Conservation (phyloP, 345 rosid species). For the Passiflora organensis region DNA sequence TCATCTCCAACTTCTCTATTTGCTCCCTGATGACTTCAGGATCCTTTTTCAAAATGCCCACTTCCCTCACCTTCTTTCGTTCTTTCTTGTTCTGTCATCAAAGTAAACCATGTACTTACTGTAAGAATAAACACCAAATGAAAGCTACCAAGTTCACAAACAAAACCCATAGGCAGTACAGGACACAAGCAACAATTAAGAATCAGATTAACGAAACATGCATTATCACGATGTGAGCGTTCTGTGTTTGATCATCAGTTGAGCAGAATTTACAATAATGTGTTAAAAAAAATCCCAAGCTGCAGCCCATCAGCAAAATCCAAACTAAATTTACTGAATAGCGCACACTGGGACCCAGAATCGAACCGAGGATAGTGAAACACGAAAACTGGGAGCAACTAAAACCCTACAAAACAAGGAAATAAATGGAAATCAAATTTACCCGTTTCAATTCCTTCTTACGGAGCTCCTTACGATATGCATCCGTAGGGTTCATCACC, state of each 20-base stretch:
- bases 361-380: not conserved
- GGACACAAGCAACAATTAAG: no score
- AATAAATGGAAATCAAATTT: conserved; percentile 5
- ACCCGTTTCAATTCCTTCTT: conserved; percentile 93
- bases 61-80: conserved; percentile 97
- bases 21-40: conserved; percentile 87
- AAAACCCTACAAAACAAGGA: not conserved
- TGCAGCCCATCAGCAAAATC: no score
- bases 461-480: conserved; percentile 93
- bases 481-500: conserved; percentile 99
- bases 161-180: no score
- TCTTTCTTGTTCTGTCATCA: conserved; percentile 86
- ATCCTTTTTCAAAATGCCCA: conserved; percentile 95
- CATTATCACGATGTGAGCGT: no score
- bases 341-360: no score
- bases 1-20: conserved; percentile 81
- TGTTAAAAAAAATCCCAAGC: no score
- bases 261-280: no score
- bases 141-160: not conserved
- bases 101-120: no score
- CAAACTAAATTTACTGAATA: no score
- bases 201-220: no score
- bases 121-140: conserved; percentile 7
- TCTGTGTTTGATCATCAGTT: no score
- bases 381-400: no score